Conservation (phyloP, 768 basidiomycete genomes). For the Russula emetica region DNA sequence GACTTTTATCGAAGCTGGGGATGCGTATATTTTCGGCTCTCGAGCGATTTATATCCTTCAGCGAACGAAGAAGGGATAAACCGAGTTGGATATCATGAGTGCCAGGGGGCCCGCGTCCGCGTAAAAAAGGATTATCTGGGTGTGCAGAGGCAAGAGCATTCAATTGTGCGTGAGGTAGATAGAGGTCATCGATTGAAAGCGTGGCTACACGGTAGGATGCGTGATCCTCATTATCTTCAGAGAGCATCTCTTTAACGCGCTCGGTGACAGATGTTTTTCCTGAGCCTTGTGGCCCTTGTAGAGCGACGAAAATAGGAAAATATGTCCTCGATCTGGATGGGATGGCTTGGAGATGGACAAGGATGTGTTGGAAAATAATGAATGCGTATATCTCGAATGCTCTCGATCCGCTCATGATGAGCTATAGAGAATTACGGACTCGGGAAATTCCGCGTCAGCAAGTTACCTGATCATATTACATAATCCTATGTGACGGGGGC, state of each 20-base stretch:
- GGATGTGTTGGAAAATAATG: slow-evolving; percentile 40
- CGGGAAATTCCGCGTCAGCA: no score
- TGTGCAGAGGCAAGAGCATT: slow-evolving; percentile 49
- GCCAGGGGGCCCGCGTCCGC: slow-evolving; percentile 88
- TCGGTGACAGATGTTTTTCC: slow-evolving; percentile 83
- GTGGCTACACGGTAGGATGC: slow-evolving; percentile 50
- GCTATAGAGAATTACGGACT: no score
- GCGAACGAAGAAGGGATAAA: slow-evolving; percentile 42
- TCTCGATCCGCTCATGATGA: neutral
- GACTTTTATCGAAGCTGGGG: slow-evolving; percentile 86
- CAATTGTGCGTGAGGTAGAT: slow-evolving; percentile 67
- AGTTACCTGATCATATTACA: slow-evolving; percentile 3
- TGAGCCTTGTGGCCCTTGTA: slow-evolving; percentile 93
- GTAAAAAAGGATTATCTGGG: slow-evolving; percentile 61
- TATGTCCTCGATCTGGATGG: slow-evolving; percentile 9
- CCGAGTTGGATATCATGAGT: slow-evolving; percentile 84
- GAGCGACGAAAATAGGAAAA: slow-evolving; percentile 70
- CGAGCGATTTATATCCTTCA: slow-evolving; percentile 42
- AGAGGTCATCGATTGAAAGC: slow-evolving; percentile 82
- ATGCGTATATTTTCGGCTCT: slow-evolving; percentile 41
- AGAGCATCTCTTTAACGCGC: slow-evolving; percentile 42
- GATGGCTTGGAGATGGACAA: slow-evolving; percentile 34
- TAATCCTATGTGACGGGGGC: neutral
- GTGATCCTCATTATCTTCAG: slow-evolving; percentile 39
- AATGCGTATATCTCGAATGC: slow-evolving; percentile 29